Base-by-base conservation (phyloP, 208 protist species). In the Acanthamoeba sp. region DNA sequence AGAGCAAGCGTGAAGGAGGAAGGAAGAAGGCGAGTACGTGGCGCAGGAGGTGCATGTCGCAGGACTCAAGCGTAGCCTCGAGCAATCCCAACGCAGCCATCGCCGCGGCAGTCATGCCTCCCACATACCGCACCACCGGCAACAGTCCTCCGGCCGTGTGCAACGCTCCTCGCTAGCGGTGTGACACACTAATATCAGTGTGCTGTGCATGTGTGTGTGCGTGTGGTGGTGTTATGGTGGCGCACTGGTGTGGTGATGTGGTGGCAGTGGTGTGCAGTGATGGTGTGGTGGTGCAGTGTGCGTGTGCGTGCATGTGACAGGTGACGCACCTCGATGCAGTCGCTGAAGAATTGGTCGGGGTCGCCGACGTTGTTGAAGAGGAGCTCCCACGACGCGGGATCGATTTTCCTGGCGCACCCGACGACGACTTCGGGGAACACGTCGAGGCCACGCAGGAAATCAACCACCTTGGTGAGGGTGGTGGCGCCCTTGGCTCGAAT, bases 41-140 rank as follows among this genome's bases (percentile, higher is more conserved):
- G 45, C 76, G 76, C 1, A 85, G 76, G 24, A 85, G 76, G 45
- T 57, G 76, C 76, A 85, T 85, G 45, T 85, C 76, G 76, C 76
- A 24, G 2, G 45, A 85, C 36, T 85, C 76, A 6, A 85, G 76
- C 1, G 76, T 85, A 24, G 76, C 76, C 45, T 85, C 76, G 42
- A 85, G 76, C 76, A 85, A 22, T 7, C 42, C 45, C 29, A 85
- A n/a, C 45, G 42, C 36, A 18, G 76, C 38, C 76, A 57, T 57
- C 2, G 76, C 76, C 16, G 76, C 76, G 14, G 42, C 76, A 6
- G 42, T 36, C 76, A 34, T 85, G 4, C 76, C 76, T 1, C 76
- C n/a, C 76, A 85, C 45, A 22, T 85, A 85, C 9, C 76, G 76
- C 38, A 85, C 45, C 76, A 85, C 76, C n/a, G 76, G 45, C 76